phyloP scores from a whole-genome alignment of 2,329 filamentous ascomycete species.

The Scytalidium sp. region DNA sequence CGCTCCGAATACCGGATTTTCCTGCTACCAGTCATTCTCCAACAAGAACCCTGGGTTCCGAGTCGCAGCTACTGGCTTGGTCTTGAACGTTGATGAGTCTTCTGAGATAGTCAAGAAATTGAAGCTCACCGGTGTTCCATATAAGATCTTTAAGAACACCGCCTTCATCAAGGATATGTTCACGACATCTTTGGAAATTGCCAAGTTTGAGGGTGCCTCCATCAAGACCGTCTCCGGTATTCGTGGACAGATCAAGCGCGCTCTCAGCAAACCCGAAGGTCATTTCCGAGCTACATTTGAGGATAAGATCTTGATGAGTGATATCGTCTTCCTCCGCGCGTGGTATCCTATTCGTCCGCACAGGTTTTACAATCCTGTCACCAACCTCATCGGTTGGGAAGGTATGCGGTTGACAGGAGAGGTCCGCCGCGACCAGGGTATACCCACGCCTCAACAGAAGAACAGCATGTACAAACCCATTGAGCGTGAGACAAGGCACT shows the following conservation, averaged over 20 bases:
- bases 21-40: constrained; percentile 86
- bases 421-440: constrained; percentile 72
- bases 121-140: constrained; percentile 88
- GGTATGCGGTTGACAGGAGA: constrained; percentile 93
- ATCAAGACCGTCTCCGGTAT: constrained; percentile 96
- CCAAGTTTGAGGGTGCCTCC: constrained; percentile 94
- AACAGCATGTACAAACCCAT: constrained; percentile 81
- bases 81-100: constrained; percentile 90
- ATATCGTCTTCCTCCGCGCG: constrained; percentile 92
- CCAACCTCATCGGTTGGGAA: constrained; percentile 87
- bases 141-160: constrained; percentile 99
- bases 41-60: constrained; percentile 85
- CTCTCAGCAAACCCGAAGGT: constrained; percentile 88
- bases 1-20: constrained; percentile 93
- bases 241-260: constrained; percentile 94
- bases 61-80: constrained; percentile 89
- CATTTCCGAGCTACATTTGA: constrained; percentile 97
- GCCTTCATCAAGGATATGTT: constrained; percentile 99
- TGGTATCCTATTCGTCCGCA: constrained; percentile 97
- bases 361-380: constrained; percentile 95
- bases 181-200: constrained; percentile 85
- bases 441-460: constrained; percentile 75
- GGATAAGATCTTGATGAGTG: constrained; percentile 95
- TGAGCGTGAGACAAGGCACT: constrained; percentile 66
- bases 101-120: constrained; percentile 99